phyloP scores from a whole-genome alignment of 176 grass and related monocot species.

The Eragrostis curvula region DNA sequence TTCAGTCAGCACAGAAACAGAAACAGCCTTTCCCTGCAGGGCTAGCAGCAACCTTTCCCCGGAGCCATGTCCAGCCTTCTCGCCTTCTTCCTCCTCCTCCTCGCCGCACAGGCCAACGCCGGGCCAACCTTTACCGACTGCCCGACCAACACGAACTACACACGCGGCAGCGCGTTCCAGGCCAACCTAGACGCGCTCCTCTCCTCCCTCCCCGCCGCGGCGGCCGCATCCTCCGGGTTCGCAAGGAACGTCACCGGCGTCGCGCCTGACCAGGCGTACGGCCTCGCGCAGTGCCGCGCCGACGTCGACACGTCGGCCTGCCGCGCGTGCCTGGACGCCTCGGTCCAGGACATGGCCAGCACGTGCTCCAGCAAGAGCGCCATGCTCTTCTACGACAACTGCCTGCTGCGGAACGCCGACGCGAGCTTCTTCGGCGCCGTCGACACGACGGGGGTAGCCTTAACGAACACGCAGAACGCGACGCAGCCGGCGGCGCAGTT shows the following conservation, averaged over 20 bases:
- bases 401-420: conserved; percentile 51
- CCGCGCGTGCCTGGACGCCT: conserved; percentile 18
- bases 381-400: conserved; percentile 27
- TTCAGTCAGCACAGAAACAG: too few species aligned
- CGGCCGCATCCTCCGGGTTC: conserved; percentile 32
- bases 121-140: background rate
- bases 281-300: conserved; percentile 63
- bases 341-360: background rate
- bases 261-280: conserved; percentile 36
- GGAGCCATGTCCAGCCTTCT: background rate
- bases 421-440: conserved; percentile 38
- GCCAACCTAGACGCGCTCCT: conserved; percentile 53
- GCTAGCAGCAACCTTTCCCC: too few species aligned
- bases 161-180: conserved; percentile 45
- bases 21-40: background rate
- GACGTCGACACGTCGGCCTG: conserved; percentile 36
- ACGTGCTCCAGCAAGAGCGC: conserved; percentile 25
- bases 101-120: background rate
- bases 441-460: background rate
- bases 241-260: conserved; percentile 29
- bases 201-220: conserved; percentile 34
- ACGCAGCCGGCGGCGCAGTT: conserved; percentile 36
- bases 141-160: conserved; percentile 46
- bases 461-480: background rate
- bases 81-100: background rate